phyloP scores from a whole-genome alignment of 2,329 filamentous ascomycete species.

The Monosporascus cannonballus region DNA sequence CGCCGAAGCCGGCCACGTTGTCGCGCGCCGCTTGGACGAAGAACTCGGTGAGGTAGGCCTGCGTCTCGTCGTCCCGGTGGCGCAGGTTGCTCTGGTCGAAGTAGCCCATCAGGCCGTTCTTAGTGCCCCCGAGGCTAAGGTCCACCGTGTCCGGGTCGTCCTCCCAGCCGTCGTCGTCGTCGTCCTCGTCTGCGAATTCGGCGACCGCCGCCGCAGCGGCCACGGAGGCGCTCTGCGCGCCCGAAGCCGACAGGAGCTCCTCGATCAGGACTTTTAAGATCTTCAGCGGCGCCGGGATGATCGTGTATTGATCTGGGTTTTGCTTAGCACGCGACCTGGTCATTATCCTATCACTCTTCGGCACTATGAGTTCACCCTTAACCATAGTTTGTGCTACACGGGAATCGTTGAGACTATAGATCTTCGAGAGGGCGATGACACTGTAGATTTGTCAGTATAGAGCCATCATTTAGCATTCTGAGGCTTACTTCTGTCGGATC shows the following conservation, averaged over 20 bases:
- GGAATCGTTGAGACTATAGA: slow-evolving; percentile 81
- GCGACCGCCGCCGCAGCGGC: slow-evolving; percentile 56
- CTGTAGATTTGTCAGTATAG: slow-evolving; percentile 40
- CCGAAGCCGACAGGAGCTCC: slow-evolving; percentile 78
- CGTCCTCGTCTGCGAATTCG: slow-evolving; percentile 53
- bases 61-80: slow-evolving; percentile 83
- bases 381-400: slow-evolving; percentile 75
- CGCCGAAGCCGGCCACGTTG: slow-evolving; percentile 49
- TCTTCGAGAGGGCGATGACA: slow-evolving; percentile 85
- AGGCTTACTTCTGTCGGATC: slow-evolving; percentile 85
- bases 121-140: slow-evolving; percentile 62
- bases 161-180: slow-evolving; percentile 82
- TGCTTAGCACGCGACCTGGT: slow-evolving; percentile 84
- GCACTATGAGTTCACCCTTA: slow-evolving; percentile 85
- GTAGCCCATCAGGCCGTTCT: slow-evolving; percentile 75
- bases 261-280: slow-evolving; percentile 94
- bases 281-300: slow-evolving; percentile 83
- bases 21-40: slow-evolving; percentile 59
- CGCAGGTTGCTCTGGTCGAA: slow-evolving; percentile 55
- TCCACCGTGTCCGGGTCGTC: slow-evolving; percentile 74
- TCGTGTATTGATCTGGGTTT: slow-evolving; percentile 85
- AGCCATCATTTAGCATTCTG: neutral
- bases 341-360: slow-evolving; percentile 78
- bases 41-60: slow-evolving; percentile 76
- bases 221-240: slow-evolving; percentile 52